Base-by-base conservation (phyloP, 2,329 filamentous ascomycete genomes). In the Paecilomyces sp. region DNA sequence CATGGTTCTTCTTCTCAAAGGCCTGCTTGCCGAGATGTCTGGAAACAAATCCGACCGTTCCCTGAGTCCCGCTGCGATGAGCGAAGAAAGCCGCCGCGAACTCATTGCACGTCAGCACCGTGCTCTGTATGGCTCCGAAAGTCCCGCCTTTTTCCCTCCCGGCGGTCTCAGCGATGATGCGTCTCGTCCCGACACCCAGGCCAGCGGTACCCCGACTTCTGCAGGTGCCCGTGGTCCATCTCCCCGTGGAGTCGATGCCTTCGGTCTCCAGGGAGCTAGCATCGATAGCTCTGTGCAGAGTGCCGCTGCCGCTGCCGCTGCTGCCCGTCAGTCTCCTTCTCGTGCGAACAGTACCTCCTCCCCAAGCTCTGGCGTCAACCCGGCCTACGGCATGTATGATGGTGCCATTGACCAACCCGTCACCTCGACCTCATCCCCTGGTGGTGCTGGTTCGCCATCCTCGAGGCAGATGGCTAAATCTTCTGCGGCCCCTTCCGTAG, bases 31-130 rank as follows among this genome's bases (percentile, higher is more conserved):
- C 81, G 86, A 88, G 74, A 83, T 88, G 76, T 85, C 86, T 75
- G 79, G 78, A 71, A 86, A 82, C 82, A 97, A 97, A 82, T 88
- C 88, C 73, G 91, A 94, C 72, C 90, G 91, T 74, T 88, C 90
- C 69, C 84, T 92, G 79, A 94, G 90, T 79, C 91, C 91, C 58
- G 87, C 85, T 74, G 84, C 88, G 68, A 90, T 96, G 89, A 95
- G 89, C 73, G 94, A 97, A 80, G 92, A 97, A 70, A 92, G 96
- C 72, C 93, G 93, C 69, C 91, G 93, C 69, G 93, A 97, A 69
- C 83, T 97, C 75, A 96, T 97, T 77, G 90, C 92, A 68, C 92
- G 93, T 72, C 94, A 97, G 79, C 92, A 95, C 77, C 92, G 89
- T 76, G 92, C 93, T 65, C 80, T 99, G 66, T 99, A 97, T 76